Evolutionary conservation across 176 grass and related monocot species (phyloP), one percentile per base, ranked within the genome.

Genomic region (Eragrostis curvula): DNA sequence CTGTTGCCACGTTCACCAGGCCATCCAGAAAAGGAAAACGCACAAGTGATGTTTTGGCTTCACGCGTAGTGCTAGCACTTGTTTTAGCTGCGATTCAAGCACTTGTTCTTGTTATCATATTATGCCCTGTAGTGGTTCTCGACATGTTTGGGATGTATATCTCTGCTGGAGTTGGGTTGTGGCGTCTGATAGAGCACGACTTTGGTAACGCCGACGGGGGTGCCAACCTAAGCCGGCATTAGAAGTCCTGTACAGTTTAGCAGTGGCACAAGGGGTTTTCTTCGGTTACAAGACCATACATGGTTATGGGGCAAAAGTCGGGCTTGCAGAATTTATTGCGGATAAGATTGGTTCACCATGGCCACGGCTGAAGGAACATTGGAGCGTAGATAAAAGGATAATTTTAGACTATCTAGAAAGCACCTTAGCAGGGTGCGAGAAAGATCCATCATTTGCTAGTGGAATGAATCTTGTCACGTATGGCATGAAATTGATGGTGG

Each of bases 241-340:
- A 2, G 2, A 10, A 0, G 49, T 76, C 3, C 7, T 76, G 2
- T 84, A 84, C 12, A 16, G 8, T 0, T 8, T 84, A 17, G 64
- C 48, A 0, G 0, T 77, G 7, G 18, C 52, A 8, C 72, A 76
- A 29, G 70, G 81, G 1, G 16, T 29, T 15, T 9, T 83, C 7
- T 66, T 53, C 17, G 18, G 46, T 45, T 82, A 63, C 56, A 57
- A 28, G 17, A 0, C 9, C 16, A 0, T 56, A 0, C 39, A 56
- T 23, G 9, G 8, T 23, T 3, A 0, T 1, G 4, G 0, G 0
- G 17, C 28, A 25, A 36, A 9, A 40, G 12, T 8, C 0, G 4
- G 49, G 7, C 25, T 56, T 0, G 47, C 4, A 14, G 17, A 74
- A n/a, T 8, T 9, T 10, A 20, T 57, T 7, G 7, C 53, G 1